phyloP scores from a whole-genome alignment of 2,329 filamentous ascomycete species.

The Ilyonectria robusta region DNA sequence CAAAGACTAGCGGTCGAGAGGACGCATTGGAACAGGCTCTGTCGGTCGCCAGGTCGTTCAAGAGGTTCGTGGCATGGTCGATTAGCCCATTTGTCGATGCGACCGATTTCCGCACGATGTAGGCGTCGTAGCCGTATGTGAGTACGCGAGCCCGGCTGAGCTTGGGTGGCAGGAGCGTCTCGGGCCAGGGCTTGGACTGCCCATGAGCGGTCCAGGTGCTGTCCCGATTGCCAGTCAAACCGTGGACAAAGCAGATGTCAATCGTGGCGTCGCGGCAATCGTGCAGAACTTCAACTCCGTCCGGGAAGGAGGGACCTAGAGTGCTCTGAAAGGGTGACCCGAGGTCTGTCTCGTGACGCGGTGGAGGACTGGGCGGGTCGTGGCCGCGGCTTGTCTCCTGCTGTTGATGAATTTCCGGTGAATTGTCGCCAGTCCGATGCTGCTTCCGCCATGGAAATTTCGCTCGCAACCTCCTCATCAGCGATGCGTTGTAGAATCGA shows the following conservation, averaged over 20 bases:
- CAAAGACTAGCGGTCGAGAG: conserved; percentile 50
- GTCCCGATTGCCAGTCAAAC: conserved; percentile 56
- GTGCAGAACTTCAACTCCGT: conserved; percentile 29
- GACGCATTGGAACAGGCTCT: conserved; percentile 35
- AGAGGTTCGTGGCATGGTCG: conserved; percentile 50
- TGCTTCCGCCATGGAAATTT: too few relatives aligned
- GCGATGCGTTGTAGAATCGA: too few relatives aligned
- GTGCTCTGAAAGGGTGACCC: too few relatives aligned
- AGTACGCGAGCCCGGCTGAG: conserved; percentile 53
- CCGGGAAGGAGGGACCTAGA: conserved; percentile 19
- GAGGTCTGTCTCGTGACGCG: too few relatives aligned
- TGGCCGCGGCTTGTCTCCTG: too few relatives aligned
- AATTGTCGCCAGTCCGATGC: too few relatives aligned
- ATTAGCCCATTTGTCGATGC: conserved; percentile 45
- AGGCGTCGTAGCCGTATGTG: conserved; percentile 58
- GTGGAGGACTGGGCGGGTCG: too few relatives aligned
- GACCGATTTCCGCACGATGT: conserved; percentile 37
- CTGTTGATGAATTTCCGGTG: too few relatives aligned
- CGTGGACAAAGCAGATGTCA: conserved; percentile 57
- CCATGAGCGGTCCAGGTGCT: conserved; percentile 55
- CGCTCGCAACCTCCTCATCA: too few relatives aligned
- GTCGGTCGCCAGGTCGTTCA: conserved; percentile 47
- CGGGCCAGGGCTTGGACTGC: conserved; percentile 51
- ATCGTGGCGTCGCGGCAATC: conserved; percentile 26
- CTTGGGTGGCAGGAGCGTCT: conserved; percentile 49